These are phyloP conservation scores for Sugiyamaella sp. DNA, from an alignment of 1,139 yeast species.

Conservation along the genomic window DNA sequence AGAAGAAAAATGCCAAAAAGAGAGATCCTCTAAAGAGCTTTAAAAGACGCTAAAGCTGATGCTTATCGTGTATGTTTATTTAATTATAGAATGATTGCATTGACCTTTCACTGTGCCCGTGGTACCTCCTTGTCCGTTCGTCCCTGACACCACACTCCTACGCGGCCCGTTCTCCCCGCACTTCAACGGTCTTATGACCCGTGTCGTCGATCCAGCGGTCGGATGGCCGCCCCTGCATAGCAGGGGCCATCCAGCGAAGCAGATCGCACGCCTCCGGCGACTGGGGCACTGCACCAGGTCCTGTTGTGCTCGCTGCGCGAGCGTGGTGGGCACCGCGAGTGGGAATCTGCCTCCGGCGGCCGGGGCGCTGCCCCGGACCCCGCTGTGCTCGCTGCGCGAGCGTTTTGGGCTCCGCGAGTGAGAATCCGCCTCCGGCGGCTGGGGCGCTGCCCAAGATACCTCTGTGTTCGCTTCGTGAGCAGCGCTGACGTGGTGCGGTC, in stretches of 20 bases:
- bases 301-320: not conserved
- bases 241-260: too few relatives aligned
- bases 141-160: too few relatives aligned
- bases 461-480: not conserved
- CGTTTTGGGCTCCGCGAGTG: too few relatives aligned
- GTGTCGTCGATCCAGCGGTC: too few relatives aligned
- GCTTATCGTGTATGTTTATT: not conserved
- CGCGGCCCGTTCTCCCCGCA: too few relatives aligned
- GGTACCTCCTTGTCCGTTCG: too few relatives aligned
- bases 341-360: not conserved
- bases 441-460: not conserved
- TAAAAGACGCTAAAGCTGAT: slow-evolving; percentile 35
- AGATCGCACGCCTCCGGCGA: not conserved
- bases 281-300: not conserved
- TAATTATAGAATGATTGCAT: not conserved
- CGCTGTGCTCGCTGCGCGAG: not conserved
- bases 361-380: not conserved
- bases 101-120: not conserved
- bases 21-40: slow-evolving; percentile 77
- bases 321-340: not conserved
- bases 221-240: not conserved
- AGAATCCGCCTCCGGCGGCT: not conserved
- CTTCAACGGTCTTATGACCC: too few relatives aligned
- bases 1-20: slow-evolving; percentile 44
- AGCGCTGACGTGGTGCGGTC: too few relatives aligned